Base-by-base conservation (phyloP, 208 protist genomes). In the Trypanosoma conorhini region DNA sequence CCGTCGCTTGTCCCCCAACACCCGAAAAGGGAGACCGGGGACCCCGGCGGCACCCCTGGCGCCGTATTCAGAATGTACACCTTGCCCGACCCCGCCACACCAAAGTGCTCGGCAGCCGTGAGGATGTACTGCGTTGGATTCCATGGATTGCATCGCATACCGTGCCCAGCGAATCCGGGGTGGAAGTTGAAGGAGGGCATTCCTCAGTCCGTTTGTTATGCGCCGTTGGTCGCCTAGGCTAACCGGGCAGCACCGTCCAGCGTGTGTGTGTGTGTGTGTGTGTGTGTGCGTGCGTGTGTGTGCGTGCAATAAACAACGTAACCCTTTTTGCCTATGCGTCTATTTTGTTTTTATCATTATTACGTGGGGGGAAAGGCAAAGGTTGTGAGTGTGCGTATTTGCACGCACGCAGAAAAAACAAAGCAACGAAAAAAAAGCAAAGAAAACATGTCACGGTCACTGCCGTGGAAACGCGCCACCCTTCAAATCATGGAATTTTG, bases 161-260 rank as follows among this genome's bases (percentile, higher is more conserved):
- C 74, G 67, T 97, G 86, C 28, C 83, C 89, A 8, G 85, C 86
- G 81, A 97, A 96, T 50, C 88, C 87, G 21, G 86, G 87, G 67
- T 97, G 92, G 51, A 95, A 77, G 56, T 80, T 72, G 67, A 97
- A 95, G 8, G 89, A 94, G 15, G 92, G 92, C 92, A 97, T 97
- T 59, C n/a, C 19, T 38, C 5, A 51, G 15, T 46, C 10, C 35
- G 5, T 54, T 52, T 1, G 4, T 13, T 60, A 13, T 50, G 19
- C n/a, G 8, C n/a, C n/a, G n/a, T n/a, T n/a, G n/a, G n/a, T n/a
- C n/a, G n/a, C n/a, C n/a, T n/a, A n/a, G n/a, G n/a, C n/a, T n/a
- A n/a, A n/a, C n/a, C n/a, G n/a, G n/a, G n/a, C n/a, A n/a, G n/a
- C n/a, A n/a, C n/a, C n/a, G n/a, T n/a, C n/a, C n/a, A n/a, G n/a